Evolutionary conservation across 495 filamentous ascomycete species (phyloP).

Genomic region (Saxophila tyrrhenica): DNA sequence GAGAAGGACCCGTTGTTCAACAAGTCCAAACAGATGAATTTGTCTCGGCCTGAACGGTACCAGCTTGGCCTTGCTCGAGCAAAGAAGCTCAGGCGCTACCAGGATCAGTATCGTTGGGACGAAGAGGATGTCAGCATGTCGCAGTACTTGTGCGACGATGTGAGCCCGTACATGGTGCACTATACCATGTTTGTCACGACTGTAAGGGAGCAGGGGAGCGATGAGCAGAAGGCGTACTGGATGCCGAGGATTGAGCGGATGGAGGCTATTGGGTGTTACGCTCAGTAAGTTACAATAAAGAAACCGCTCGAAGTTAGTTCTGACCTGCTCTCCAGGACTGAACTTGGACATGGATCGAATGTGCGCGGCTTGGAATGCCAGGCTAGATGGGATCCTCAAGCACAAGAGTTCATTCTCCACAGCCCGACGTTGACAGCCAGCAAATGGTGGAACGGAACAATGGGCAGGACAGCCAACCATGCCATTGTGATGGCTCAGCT

Average conservation of each 20-base stretch:
- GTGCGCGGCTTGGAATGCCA: slow-evolving; percentile 37
- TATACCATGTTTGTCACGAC: slow-evolving; percentile 31
- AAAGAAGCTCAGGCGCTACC: slow-evolving; percentile 36
- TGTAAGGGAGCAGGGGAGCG: slow-evolving; percentile 36
- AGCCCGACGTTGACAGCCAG: slow-evolving; percentile 38
- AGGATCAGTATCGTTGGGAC: slow-evolving; percentile 32
- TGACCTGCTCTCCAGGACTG: slow-evolving; percentile 25
- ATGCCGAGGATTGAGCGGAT: slow-evolving; percentile 34
- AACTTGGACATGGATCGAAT: slow-evolving; percentile 41
- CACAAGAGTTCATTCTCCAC: slow-evolving; percentile 37
- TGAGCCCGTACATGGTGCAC: slow-evolving; percentile 35
- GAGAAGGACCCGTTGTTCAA: slow-evolving; percentile 32
- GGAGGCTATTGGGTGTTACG: slow-evolving; percentile 32
- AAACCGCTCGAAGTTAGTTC: background rate
- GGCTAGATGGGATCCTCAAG: slow-evolving; percentile 33
- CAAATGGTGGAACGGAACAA: slow-evolving; percentile 42
- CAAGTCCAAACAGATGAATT: slow-evolving; percentile 35
- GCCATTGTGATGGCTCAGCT: slow-evolving; percentile 39
- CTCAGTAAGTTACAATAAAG: slow-evolving; percentile 7
- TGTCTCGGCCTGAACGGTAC: slow-evolving; percentile 37
- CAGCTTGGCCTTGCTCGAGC: slow-evolving; percentile 38
- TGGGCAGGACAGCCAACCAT: slow-evolving; percentile 37
- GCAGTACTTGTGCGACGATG: slow-evolving; percentile 38
- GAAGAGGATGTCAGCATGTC: slow-evolving; percentile 35
- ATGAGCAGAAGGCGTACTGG: slow-evolving; percentile 36